A percentile compares a stretch with the other conserved stretches of the same genome.
phyloP scores from a whole-genome alignment of 1,139 yeast genomes.

The Suhomyces bolitotheri region DNA sequence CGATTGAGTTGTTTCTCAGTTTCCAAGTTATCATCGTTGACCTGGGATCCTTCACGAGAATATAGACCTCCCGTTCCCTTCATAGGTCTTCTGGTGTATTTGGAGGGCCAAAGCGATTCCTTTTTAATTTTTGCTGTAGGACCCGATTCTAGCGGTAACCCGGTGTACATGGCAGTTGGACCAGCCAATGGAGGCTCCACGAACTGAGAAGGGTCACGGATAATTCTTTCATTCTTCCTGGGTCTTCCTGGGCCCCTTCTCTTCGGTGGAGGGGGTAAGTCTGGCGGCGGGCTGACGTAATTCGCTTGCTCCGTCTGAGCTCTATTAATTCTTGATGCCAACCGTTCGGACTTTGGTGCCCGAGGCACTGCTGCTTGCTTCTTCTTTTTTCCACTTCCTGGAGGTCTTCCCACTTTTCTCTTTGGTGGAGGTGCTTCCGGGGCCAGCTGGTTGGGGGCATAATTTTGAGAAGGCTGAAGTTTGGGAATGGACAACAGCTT shows the following conservation, averaged over 20 bases:
- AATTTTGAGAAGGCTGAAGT: constrained; percentile 1
- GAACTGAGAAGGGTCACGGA: constrained; percentile 25
- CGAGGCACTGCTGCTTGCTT: constrained; percentile 4
- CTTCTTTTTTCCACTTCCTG: constrained; percentile 11
- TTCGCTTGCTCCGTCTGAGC: neutral
- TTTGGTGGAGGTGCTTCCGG: constrained; percentile 3
- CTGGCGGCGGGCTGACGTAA: constrained; percentile 4
- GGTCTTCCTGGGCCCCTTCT: constrained; percentile 24
- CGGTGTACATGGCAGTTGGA: constrained; percentile 58
- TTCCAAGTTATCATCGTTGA: constrained; percentile 16
- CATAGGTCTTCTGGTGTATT: constrained; percentile 17
- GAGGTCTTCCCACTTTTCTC: constrained; percentile 10
- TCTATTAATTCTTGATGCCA: constrained; percentile 2
- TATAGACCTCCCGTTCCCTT: constrained; percentile 8
- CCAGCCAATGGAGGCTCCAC: constrained; percentile 60
- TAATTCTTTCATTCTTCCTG: constrained; percentile 8
- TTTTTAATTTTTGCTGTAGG: constrained; percentile 59
- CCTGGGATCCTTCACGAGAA: constrained; percentile 12
- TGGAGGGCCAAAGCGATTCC: constrained; percentile 50
- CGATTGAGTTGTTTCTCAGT: constrained; percentile 6
- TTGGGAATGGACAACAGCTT: constrained; percentile 2
- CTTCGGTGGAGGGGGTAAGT: constrained; percentile 5
- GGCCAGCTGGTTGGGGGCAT: constrained; percentile 2
- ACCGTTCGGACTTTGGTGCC: constrained; percentile 5
- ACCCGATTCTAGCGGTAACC: constrained; percentile 61